phyloP scores from a whole-genome alignment of 2,329 filamentous ascomycete genomes.

The Colletotrichum nymphaeae region DNA sequence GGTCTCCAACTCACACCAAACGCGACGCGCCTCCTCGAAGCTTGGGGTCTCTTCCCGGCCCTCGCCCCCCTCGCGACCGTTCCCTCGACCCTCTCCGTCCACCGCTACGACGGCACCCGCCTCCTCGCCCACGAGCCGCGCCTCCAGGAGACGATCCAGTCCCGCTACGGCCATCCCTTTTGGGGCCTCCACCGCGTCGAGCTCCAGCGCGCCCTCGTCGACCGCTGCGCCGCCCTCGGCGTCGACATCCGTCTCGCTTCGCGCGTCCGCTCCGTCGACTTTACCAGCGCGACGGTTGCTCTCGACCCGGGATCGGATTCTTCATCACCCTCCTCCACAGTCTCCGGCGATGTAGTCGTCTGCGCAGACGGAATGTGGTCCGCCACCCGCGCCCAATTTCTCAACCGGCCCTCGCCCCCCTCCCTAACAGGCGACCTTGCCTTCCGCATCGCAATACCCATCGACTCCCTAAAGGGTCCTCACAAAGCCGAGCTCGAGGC shows the following conservation, averaged over 20 bases:
- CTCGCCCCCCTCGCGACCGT: slow-evolving; percentile 32
- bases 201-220: slow-evolving; percentile 55
- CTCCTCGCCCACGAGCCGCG: slow-evolving; percentile 33
- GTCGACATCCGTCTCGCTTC: slow-evolving; percentile 41
- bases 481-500: slow-evolving; percentile 49
- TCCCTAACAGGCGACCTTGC: slow-evolving; percentile 66
- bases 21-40: slow-evolving; percentile 33
- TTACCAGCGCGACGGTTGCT: slow-evolving; percentile 41
- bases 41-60: slow-evolving; percentile 27
- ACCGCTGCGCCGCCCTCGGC: slow-evolving; percentile 51
- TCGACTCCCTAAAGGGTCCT: slow-evolving; percentile 58
- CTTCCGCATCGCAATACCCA: slow-evolving; percentile 63
- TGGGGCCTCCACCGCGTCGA: slow-evolving; percentile 63
- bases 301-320: slow-evolving; percentile 39
- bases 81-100: slow-evolving; percentile 35
- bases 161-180: slow-evolving; percentile 47
- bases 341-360: slow-evolving; percentile 56
- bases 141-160: slow-evolving; percentile 27
- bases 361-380: slow-evolving; percentile 62
- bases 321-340: slow-evolving; percentile 2
- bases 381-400: slow-evolving; percentile 54
- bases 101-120: slow-evolving; percentile 36
- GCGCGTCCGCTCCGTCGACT: slow-evolving; percentile 22
- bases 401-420: slow-evolving; percentile 56
- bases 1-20: slow-evolving; percentile 38